These are phyloP conservation scores for Achlya hypogyna DNA, from an alignment of 352 stramenopile species.

Conservation along the genomic window DNA sequence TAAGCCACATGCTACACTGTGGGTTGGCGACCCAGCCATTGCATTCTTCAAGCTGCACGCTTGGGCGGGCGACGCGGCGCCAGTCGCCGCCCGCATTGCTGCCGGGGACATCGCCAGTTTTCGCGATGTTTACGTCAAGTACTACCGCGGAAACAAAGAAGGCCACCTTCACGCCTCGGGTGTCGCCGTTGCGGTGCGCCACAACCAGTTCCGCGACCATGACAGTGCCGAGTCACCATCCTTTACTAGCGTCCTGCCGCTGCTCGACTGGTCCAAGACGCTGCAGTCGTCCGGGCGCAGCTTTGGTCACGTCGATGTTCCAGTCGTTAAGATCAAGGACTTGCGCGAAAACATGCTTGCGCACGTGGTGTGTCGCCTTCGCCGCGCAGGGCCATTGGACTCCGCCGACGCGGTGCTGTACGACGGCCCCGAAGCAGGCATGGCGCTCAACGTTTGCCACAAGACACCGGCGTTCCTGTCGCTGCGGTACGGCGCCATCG, in stretches of 20 bases:
- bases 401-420: not conserved
- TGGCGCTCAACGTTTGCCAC: constrained; percentile 9
- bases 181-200: not conserved
- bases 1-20: constrained; percentile 6
- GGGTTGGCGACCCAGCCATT: constrained; percentile 13
- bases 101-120: constrained; percentile 12
- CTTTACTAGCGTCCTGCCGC: not conserved
- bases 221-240: not conserved
- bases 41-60: constrained; percentile 19
- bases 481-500: not conserved
- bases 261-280: constrained; percentile 11
- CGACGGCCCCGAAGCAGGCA: constrained; percentile 15
- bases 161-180: not conserved
- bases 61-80: not conserved
- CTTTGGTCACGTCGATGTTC: constrained; percentile 10
- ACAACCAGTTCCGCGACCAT: constrained; percentile 5
- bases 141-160: constrained; percentile 11
- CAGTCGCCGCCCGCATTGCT: not conserved
- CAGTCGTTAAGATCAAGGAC: constrained; percentile 11
- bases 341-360: constrained; percentile 19
- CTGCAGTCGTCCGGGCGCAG: not conserved
- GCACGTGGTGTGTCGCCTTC: constrained; percentile 11
- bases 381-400: not conserved
- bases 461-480: not conserved
- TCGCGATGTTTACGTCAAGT: not conserved